Base-by-base conservation (phyloP, 768 basidiomycete genomes). In the Cystofilobasidium macerans region DNA sequence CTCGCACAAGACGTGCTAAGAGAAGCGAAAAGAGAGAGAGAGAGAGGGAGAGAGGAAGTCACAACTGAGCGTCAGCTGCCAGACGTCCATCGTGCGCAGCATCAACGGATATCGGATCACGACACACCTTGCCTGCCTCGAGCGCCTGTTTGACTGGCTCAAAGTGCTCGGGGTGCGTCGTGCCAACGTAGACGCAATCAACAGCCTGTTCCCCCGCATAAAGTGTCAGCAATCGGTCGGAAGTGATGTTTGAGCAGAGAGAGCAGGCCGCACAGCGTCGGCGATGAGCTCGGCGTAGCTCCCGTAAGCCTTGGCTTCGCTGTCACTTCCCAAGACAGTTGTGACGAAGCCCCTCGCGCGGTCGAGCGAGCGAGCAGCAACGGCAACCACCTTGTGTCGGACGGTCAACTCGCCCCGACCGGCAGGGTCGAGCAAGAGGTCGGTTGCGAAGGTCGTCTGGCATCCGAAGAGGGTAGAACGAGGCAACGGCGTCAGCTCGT, bases 401-500 rank as follows among this genome's bases (percentile, higher is more conserved):
- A 70, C 68, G 62, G 65, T 18, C 43, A 32, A 18, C 28, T 33
- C 42, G 16, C 28, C 38, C 33, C 60, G 60, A 16, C 22, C 33
- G 7, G 58, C 24, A 13, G 70, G 69, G 36, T 69, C 69, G 16
- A 57, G 40, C 38, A 71, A 60, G 22, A 71, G 56, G 38, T 71
- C 71, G 22, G 51, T 48, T 12, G 62, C 66, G 57, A 71, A 71
- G 1, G 30, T 57, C 38, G 64, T 51, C 3, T n/a, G n/a, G n/a
- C n/a, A n/a, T n/a, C n/a, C n/a, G n/a, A n/a, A n/a, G n/a, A n/a
- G n/a, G n/a, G n/a, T n/a, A n/a, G n/a, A n/a, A n/a, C n/a, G n/a
- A n/a, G n/a, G n/a, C n/a, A n/a, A n/a, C n/a, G n/a, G n/a, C n/a
- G n/a, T n/a, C n/a, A n/a, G n/a, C n/a, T n/a, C n/a, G n/a, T n/a